These are phyloP conservation scores for Aureobasidium namibiae DNA, from an alignment of 2,329 filamentous ascomycete genomes.

Conservation along the genomic window DNA sequence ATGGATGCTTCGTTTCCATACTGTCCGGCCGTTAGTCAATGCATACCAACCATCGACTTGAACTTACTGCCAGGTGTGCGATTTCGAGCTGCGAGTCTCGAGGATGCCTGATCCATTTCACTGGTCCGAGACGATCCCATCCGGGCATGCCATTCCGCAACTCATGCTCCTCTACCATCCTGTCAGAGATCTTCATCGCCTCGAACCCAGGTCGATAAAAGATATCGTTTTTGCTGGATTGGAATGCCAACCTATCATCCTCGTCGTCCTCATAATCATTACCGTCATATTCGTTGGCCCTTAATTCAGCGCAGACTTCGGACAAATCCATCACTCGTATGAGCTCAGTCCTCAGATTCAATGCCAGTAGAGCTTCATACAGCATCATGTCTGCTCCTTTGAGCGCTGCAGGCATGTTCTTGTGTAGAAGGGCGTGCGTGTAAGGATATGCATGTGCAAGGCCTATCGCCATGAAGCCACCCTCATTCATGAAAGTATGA, in stretches of 20 bases:
- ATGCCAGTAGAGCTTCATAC: constrained; percentile 17
- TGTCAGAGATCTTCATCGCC: not conserved
- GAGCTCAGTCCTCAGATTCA: not conserved
- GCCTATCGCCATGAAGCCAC: constrained; percentile 17
- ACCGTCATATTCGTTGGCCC: not conserved
- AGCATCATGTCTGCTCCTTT: constrained; percentile 23
- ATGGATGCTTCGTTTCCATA: constrained; percentile 6
- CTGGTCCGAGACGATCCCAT: not conserved
- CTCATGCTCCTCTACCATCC: not conserved
- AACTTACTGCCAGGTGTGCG: not conserved
- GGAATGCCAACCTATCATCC: not conserved
- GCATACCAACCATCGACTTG: not conserved
- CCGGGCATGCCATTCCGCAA: not conserved
- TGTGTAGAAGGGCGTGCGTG: constrained; percentile 12
- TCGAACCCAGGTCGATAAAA: not conserved
- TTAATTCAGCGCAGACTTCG: not conserved
- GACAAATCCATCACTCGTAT: not conserved
- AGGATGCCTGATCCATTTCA: not conserved
- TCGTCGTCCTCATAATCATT: not conserved
- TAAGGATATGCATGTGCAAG: constrained; percentile 22
- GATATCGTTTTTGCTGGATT: not conserved
- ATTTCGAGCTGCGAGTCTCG: not conserved
- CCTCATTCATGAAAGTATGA: constrained; percentile 28
- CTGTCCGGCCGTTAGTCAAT: not conserved
- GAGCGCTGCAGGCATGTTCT: constrained; percentile 19